Evolutionary conservation across 441 rosid species (phyloP), one percentile per base, ranked within the genome.

Genomic region (Eutrema salsugineum): DNA sequence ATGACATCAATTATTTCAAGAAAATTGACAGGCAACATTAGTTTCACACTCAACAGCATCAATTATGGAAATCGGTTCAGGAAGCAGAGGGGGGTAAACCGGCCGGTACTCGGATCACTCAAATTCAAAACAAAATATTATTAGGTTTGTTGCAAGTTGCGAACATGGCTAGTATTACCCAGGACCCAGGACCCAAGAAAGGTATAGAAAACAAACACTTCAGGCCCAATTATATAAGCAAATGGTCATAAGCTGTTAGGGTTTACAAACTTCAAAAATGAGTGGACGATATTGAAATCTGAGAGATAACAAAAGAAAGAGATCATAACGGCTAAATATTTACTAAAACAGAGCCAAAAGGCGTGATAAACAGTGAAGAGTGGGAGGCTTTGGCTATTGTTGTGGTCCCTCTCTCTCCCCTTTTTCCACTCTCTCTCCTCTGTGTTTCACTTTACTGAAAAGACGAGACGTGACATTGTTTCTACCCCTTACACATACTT

Each of bases 391-490:
- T 14, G 30, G 53, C 44, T 57, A 32, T 61, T 36, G 12, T 24
- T 64, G 68, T 73, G 78, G 69, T 68, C 74, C 73, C 47, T 12
- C 17, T 58, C 46, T 43, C 4, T 24, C 48, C 19, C 15, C 1
- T 27, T 12, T 51, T 24, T 22, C 15, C 17, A 11, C n/a, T 32
- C n/a, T 24, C 17, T 32, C 30, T 8, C 19, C 35, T 33, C 40
- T 43, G 58, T 40, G 63, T 60, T 50, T 61, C 73, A 35, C 46
- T 60, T 55, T 67, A 30, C 48, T 74, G 65, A 61, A 75, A 68
- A 75, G 75, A 68, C 59, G 46, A 68, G 74, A 55, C 75, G 44
- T 68, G 70, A 68, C 56, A 75, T 44, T 68, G 47, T 54, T 62
- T 40, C 56, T 35, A 75, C 65, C 28, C 15, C 14, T 36, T 1